A percentile compares a stretch with the other conserved stretches of the same genome.
These are phyloP conservation scores for Fragilariopsis cylindrus DNA, from an alignment of 108 stramenopile genomes.

Conservation along the genomic window DNA sequence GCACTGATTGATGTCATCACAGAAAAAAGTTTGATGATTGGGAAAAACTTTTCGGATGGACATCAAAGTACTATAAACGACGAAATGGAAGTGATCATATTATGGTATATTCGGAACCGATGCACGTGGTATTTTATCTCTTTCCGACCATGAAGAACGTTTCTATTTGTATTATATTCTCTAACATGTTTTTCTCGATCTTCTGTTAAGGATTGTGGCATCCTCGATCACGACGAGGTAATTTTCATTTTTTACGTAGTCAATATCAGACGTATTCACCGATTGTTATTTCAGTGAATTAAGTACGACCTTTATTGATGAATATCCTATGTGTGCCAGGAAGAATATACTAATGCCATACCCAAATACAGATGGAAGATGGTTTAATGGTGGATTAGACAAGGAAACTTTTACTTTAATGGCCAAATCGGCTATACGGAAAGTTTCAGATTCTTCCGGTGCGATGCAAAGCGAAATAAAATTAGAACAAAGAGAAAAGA, in stretches of 20 bases:
- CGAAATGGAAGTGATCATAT: conserved; percentile 46
- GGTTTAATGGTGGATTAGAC: conserved; percentile 46
- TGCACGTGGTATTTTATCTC: conserved; percentile 12
- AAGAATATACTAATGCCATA: conserved; percentile 48
- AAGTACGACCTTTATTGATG: conserved; percentile 35
- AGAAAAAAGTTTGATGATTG: conserved; percentile 23
- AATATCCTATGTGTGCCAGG: conserved; percentile 36
- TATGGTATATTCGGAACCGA: conserved; percentile 40
- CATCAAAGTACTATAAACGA: conserved; percentile 44
- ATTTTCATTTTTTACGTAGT: conserved; percentile 35
- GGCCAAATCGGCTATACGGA: neutral
- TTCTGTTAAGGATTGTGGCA: conserved; percentile 18
- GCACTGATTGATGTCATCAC: conserved; percentile 36
- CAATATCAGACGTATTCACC: conserved; percentile 45
- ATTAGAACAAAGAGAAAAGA: neutral
- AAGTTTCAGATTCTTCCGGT: conserved; percentile 7
- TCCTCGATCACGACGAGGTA: conserved; percentile 20
- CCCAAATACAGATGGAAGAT: conserved; percentile 46
- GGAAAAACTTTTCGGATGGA: conserved; percentile 40
- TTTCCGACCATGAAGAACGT: neutral
- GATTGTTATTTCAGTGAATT: conserved; percentile 46
- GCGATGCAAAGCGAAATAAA: conserved; percentile 19
- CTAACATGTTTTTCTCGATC: too few relatives aligned
- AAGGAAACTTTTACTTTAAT: neutral
- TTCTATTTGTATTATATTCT: neutral